Percentiles rank a stretch among this genome's conserved stretches.
These are phyloP conservation scores for Hortaea sp. DNA, from an alignment of 2,329 filamentous ascomycete species.

Conservation along the genomic window DNA sequence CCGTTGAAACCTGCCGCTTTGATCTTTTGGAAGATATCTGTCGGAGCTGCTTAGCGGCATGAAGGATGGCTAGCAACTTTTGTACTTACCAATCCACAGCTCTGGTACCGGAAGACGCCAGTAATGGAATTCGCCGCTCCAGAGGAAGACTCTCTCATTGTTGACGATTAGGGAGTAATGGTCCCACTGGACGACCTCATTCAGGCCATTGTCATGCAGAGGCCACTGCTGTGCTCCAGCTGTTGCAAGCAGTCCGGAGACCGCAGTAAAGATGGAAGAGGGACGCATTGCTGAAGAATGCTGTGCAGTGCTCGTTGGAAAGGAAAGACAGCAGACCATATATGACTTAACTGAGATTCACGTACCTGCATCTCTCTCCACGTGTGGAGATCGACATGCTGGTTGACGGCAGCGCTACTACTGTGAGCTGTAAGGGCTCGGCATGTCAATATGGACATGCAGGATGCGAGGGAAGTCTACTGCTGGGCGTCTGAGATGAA, in stretches of 20 bases:
- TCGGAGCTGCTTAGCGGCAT: no score
- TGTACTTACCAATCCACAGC: constrained; percentile 28
- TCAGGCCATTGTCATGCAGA: constrained; percentile 39
- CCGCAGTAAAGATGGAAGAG: background rate
- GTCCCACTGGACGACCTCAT: constrained; percentile 42
- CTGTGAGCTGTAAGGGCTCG: no score
- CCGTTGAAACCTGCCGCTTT: constrained; percentile 42
- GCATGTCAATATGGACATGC: no score
- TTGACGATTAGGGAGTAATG: constrained; percentile 44
- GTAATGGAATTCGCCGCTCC: constrained; percentile 39
- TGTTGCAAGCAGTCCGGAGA: background rate
- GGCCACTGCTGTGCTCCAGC: constrained; percentile 31
- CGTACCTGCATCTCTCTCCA: no score
- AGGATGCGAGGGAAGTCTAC: no score
- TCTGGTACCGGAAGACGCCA: constrained; percentile 41
- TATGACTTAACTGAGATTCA: no score
- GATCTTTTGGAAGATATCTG: constrained; percentile 40
- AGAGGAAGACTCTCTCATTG: constrained; percentile 36
- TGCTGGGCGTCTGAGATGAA: no score
- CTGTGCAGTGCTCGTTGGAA: no score
- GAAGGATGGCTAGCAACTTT: no score
- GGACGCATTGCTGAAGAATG: background rate
- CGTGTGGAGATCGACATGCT: no score
- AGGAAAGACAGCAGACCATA: no score
- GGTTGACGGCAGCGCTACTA: no score